Evolutionary conservation across 192 early-diverging fungal species (phyloP).

Genomic region (Geranomyces michiganensis): DNA sequence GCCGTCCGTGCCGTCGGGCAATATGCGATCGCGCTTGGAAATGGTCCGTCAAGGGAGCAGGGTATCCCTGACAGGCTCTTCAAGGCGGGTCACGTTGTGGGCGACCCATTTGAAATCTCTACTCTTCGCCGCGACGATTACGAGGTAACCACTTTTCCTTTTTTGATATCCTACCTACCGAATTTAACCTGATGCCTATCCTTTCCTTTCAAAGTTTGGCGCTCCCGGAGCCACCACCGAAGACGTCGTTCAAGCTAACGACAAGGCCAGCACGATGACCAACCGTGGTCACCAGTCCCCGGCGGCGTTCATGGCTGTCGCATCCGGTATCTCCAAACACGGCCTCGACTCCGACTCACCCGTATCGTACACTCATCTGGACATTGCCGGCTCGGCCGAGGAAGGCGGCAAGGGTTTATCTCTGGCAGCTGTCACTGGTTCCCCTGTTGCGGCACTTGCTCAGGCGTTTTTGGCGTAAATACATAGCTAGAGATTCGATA

Average conservation of each 20-base stretch:
- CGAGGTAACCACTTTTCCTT: conserved; percentile 31
- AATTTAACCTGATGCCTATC: conserved; percentile 4
- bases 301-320: conserved; percentile 78
- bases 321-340: conserved; percentile 72
- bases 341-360: conserved; percentile 64
- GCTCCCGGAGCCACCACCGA: conserved; percentile 68
- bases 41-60: conserved; percentile 72
- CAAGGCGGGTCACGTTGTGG: conserved; percentile 67
- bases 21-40: conserved; percentile 77
- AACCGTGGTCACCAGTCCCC: conserved; percentile 86
- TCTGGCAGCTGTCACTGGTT: conserved; percentile 72
- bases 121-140: conserved; percentile 81
- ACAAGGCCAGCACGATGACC: conserved; percentile 69
- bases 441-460: conserved; percentile 75
- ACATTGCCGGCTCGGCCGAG: conserved; percentile 82
- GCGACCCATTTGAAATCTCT: conserved; percentile 82
- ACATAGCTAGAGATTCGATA: not conserved
- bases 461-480: conserved; percentile 53
- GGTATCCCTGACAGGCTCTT: conserved; percentile 63
- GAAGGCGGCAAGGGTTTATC: conserved; percentile 67
- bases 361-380: conserved; percentile 82
- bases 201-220: conserved; percentile 43
- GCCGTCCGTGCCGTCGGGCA: conserved; percentile 75
- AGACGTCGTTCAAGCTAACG: conserved; percentile 84
- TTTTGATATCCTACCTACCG: not conserved